A percentile compares a stretch with the other conserved stretches of the same genome.
These are phyloP conservation scores for Tolypocladium inflatum DNA, from an alignment of 2,329 filamentous ascomycete species.

Conservation along the genomic window DNA sequence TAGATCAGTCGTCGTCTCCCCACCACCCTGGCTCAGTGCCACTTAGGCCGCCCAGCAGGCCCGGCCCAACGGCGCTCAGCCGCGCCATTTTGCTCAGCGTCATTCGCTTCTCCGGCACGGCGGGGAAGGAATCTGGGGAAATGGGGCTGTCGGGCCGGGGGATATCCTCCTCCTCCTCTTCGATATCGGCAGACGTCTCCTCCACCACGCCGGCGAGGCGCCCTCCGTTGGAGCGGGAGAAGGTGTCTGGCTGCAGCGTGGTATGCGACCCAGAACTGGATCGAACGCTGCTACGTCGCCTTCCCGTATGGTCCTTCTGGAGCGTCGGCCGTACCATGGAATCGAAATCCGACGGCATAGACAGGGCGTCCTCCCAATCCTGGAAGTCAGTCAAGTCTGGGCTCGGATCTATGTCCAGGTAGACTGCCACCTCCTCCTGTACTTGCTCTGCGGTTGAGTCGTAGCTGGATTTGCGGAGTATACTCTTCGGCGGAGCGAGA, in stretches of 20 bases:
- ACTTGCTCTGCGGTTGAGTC: slow-evolving; percentile 3
- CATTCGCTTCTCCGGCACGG: slow-evolving; percentile 10
- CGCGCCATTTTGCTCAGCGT: slow-evolving; percentile 28
- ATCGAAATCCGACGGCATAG: background rate
- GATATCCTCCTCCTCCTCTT: slow-evolving; percentile 14
- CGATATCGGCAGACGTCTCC: slow-evolving; percentile 1
- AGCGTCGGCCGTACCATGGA: background rate
- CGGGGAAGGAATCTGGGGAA: slow-evolving; percentile 21
- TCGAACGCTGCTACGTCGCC: background rate
- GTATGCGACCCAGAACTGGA: slow-evolving; percentile 8
- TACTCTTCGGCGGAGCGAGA: background rate
- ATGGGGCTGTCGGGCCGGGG: slow-evolving; percentile 33
- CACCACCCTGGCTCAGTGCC: slow-evolving; percentile 23
- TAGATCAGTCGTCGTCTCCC: slow-evolving; percentile 29
- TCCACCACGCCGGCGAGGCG: background rate
- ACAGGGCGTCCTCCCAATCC: slow-evolving; percentile 17
- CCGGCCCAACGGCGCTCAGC: slow-evolving; percentile 20
- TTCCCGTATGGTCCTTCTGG: background rate
- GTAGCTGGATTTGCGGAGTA: slow-evolving; percentile 10
- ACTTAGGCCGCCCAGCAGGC: slow-evolving; percentile 7
- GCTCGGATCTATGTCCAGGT: slow-evolving; percentile 22
- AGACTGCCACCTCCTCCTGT: slow-evolving; percentile 10
- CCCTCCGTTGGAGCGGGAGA: background rate
- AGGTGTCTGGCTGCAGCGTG: slow-evolving; percentile 2
- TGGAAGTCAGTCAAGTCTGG: slow-evolving; percentile 30